Evolutionary conservation across 1,284 basidiomycete genomes (phyloP).

Genomic region (Marasmius fiardii): DNA sequence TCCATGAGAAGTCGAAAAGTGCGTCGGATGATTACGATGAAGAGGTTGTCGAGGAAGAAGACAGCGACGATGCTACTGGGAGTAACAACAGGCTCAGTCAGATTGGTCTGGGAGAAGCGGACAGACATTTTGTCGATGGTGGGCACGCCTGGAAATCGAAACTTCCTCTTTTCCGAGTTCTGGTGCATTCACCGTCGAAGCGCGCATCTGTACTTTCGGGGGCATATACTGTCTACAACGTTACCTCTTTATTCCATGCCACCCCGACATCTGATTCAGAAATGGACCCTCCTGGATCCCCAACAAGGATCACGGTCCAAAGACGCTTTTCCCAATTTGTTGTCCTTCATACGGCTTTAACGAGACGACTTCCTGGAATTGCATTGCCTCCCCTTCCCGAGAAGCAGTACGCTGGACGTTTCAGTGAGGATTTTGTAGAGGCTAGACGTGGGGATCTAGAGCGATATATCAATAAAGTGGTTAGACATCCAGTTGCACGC

Average conservation of each 20-base stretch:
- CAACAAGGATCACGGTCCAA: constrained; percentile 65
- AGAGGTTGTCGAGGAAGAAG: constrained; percentile 35
- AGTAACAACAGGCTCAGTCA: constrained; percentile 23
- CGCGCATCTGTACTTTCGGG: constrained; percentile 61
- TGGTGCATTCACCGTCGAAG: constrained; percentile 80
- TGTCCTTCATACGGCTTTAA: constrained; percentile 67
- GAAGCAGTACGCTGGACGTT: constrained; percentile 79
- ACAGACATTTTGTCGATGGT: constrained; percentile 71
- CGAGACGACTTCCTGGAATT: constrained; percentile 67
- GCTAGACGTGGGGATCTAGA: constrained; percentile 78
- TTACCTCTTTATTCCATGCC: constrained; percentile 69
- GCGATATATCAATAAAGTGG: constrained; percentile 67
- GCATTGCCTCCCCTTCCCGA: constrained; percentile 79
- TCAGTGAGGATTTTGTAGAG: constrained; percentile 80
- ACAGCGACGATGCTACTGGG: constrained; percentile 28
- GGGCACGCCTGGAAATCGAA: constrained; percentile 73
- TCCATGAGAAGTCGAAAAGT: constrained; percentile 21
- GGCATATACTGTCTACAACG: constrained; percentile 71
- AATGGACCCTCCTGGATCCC: constrained; percentile 27
- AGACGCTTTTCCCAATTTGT: constrained; percentile 85
- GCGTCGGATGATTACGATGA: constrained; percentile 25
- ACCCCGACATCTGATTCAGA: constrained; percentile 21
- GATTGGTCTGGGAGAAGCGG: constrained; percentile 49
- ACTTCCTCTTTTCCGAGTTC: constrained; percentile 65
- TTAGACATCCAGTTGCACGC: constrained; percentile 75